phyloP scores from a whole-genome alignment of 495 filamentous ascomycete genomes.

The Hypoxylon trugodes region DNA sequence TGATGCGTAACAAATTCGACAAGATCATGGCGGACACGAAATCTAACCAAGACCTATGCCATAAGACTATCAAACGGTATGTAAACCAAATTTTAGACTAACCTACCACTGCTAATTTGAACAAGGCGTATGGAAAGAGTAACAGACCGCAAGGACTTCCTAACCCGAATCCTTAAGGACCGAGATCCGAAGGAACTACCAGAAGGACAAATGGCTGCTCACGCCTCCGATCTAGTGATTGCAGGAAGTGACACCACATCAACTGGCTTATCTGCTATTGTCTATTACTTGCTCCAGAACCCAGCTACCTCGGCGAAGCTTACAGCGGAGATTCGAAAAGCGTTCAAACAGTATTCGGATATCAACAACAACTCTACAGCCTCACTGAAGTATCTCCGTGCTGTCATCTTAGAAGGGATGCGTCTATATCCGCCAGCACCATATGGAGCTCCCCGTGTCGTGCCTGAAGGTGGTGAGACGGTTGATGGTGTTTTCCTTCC shows the following conservation, averaged over 20 bases:
- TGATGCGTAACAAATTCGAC: constrained; percentile 10
- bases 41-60: constrained; percentile 27
- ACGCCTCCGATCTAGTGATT: constrained; percentile 40
- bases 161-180: constrained; percentile 30
- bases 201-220: constrained; percentile 36
- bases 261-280: constrained; percentile 47
- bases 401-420: constrained; percentile 55
- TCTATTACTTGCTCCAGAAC: constrained; percentile 49
- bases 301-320: constrained; percentile 44
- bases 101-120: not conserved
- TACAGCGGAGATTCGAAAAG: constrained; percentile 50
- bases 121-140: constrained; percentile 18
- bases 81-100: not conserved
- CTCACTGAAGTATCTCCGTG: constrained; percentile 49
- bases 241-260: constrained; percentile 62
- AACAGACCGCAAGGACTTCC: constrained; percentile 33
- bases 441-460: constrained; percentile 39
- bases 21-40: constrained; percentile 1
- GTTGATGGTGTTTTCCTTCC: constrained; percentile 49
- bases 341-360: constrained; percentile 48
- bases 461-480: constrained; percentile 41
- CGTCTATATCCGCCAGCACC: constrained; percentile 45
- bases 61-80: constrained; percentile 33
- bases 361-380: constrained; percentile 36
- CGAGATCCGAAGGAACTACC: constrained; percentile 27